Evolutionary conservation across 805 yeast genomes (phyloP).

Genomic region (Lipomyces kockii): DNA sequence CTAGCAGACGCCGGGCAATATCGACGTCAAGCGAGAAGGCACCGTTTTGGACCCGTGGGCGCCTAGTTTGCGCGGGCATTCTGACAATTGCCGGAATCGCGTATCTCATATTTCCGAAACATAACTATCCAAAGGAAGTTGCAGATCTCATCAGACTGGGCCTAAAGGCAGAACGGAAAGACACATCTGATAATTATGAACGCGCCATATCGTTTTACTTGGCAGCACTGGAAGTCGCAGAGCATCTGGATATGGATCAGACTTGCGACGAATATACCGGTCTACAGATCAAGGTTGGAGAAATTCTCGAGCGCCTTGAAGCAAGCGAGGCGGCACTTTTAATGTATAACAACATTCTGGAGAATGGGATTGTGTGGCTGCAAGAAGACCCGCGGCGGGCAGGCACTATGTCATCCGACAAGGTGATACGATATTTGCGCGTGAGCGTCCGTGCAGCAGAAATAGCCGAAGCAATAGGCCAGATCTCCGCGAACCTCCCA

Average conservation of each 20-base stretch:
- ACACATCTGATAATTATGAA: slow-evolving; percentile 51
- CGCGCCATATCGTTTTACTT: slow-evolving; percentile 74
- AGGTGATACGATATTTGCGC: slow-evolving; percentile 69
- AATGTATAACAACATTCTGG: slow-evolving; percentile 68
- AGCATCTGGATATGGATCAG: slow-evolving; percentile 58
- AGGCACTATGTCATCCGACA: slow-evolving; percentile 48
- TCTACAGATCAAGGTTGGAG: slow-evolving; percentile 82
- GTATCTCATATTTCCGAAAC: slow-evolving; percentile 34
- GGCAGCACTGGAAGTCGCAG: slow-evolving; percentile 70
- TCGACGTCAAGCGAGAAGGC: background rate
- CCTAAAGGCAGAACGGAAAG: slow-evolving; percentile 68
- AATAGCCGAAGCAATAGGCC: slow-evolving; percentile 52
- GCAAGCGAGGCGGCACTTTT: slow-evolving; percentile 66
- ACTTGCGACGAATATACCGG: slow-evolving; percentile 86
- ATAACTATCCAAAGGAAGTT: slow-evolving; percentile 60
- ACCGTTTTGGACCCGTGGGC: slow-evolving; percentile 13
- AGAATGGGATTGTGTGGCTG: slow-evolving; percentile 55
- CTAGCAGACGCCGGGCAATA: background rate
- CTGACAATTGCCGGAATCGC: slow-evolving; percentile 5
- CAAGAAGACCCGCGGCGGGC: slow-evolving; percentile 47
- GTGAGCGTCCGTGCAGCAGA: slow-evolving; percentile 71
- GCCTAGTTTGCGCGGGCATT: slow-evolving; percentile 9
- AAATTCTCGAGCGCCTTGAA: slow-evolving; percentile 76
- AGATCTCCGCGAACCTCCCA: slow-evolving; percentile 59
- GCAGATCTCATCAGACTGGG: slow-evolving; percentile 76